Evolutionary conservation across 192 early-diverging fungal genomes (phyloP).

Genomic region (Backusella liffmaniae): DNA sequence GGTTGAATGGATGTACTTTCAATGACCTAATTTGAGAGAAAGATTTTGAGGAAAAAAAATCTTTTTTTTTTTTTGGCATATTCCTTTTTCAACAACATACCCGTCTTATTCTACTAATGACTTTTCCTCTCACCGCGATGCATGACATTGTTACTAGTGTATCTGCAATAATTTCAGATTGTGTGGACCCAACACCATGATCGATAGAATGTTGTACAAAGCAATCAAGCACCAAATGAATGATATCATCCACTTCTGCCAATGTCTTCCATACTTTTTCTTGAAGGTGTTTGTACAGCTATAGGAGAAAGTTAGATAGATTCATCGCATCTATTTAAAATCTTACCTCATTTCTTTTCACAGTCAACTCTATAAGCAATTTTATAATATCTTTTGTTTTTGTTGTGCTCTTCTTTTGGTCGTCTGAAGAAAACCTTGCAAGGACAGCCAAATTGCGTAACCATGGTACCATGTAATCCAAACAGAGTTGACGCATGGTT

Average conservation of each 20-base stretch:
- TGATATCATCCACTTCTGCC: constrained; percentile 71
- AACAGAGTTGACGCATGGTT: constrained; percentile 69
- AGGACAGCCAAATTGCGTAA: constrained; percentile 70
- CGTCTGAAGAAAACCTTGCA: constrained; percentile 39
- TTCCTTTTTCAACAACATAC: constrained; percentile 39
- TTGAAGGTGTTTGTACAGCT: constrained; percentile 82
- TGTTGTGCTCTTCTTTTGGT: constrained; percentile 46
- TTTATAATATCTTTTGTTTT: constrained; percentile 75
- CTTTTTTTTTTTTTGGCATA: constrained; percentile 47
- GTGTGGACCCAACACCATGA: constrained; percentile 69
- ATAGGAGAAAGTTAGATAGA: neutral
- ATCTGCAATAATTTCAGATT: constrained; percentile 82
- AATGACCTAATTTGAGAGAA: constrained; percentile 8
- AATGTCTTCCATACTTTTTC: constrained; percentile 81
- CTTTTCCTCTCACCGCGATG: constrained; percentile 73
- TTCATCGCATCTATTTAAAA: too few species aligned
- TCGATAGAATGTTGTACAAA: constrained; percentile 78
- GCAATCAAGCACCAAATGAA: constrained; percentile 73
- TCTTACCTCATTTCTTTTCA: constrained; percentile 58
- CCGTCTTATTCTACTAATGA: constrained; percentile 76
- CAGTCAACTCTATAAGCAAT: constrained; percentile 77
- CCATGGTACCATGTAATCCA: constrained; percentile 92
- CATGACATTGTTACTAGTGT: constrained; percentile 79
- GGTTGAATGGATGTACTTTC: constrained; percentile 62
- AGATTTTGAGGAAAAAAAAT: constrained; percentile 36